phyloP scores from a whole-genome alignment of 257 asterid genomes.

The Cynanchum wilfordii region DNA sequence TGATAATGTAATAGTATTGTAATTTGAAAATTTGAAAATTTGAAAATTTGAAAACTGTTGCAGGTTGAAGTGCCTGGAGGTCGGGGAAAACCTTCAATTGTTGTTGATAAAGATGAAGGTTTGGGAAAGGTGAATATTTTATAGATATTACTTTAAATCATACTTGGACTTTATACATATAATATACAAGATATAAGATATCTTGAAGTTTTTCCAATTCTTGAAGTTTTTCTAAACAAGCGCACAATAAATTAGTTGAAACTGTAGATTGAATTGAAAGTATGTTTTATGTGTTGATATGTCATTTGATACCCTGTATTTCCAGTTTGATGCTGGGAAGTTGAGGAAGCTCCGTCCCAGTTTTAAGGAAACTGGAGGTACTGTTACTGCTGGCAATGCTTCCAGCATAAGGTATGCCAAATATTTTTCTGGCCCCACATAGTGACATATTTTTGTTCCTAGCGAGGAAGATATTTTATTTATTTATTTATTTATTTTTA shows the following conservation, averaged over 20 bases:
- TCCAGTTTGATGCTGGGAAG: conserved; percentile 90
- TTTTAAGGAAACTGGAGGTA: conserved; percentile 93
- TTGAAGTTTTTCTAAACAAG: background rate
- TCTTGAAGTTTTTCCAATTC: background rate
- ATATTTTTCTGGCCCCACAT: background rate
- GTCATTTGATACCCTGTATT: conserved; percentile 14
- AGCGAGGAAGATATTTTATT: background rate
- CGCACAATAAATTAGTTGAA: background rate
- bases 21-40: conserved; percentile 16
- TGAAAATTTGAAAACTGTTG: too few species aligned
- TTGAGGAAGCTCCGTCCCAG: conserved; percentile 94
- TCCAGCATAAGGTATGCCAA: conserved; percentile 82
- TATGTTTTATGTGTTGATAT: background rate
- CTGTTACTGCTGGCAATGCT: conserved; percentile 97
- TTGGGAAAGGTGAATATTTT: conserved; percentile 70
- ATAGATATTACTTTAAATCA: background rate
- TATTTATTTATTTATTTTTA: background rate
- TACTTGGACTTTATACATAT: background rate
- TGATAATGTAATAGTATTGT: conserved; percentile 11
- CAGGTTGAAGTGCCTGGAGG: conserved; percentile 99
- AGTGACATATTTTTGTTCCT: background rate
- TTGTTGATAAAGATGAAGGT: conserved; percentile 93
- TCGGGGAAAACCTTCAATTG: conserved; percentile 86
- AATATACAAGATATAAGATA: background rate
- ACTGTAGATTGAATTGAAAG: background rate